Percentiles rank a stretch among this genome's conserved stretches.
These are phyloP conservation scores for Meripilus lineatus DNA, from an alignment of 1,284 basidiomycete genomes.

Conservation along the genomic window DNA sequence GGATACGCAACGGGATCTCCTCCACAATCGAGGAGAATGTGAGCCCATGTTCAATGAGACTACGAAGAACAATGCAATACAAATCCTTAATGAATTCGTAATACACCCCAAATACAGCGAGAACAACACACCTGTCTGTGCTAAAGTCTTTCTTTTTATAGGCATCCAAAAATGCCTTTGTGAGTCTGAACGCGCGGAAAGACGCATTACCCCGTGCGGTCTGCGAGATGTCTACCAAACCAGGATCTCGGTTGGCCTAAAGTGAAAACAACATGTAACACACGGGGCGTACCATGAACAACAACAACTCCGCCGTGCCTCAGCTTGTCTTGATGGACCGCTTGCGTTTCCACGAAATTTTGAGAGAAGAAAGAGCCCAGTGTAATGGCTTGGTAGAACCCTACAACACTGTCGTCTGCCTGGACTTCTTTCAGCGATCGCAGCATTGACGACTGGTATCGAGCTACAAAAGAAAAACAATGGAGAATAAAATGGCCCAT, in stretches of 20 bases:
- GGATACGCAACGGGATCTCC: conserved; percentile 86
- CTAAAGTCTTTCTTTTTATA: conserved; percentile 88
- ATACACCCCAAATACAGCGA: conserved; percentile 2
- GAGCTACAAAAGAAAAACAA: conserved; percentile 39
- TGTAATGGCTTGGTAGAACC: conserved; percentile 92
- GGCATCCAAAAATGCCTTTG: conserved; percentile 80
- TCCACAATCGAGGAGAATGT: conserved; percentile 89
- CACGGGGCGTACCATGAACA: conserved; percentile 69
- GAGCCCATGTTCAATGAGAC: conserved; percentile 81
- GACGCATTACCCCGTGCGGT: conserved; percentile 83
- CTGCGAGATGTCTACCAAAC: conserved; percentile 56
- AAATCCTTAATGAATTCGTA: conserved; percentile 7
- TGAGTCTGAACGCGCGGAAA: conserved; percentile 89
- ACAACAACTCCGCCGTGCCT: conserved; percentile 86
- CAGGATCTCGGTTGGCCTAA: conserved; percentile 2
- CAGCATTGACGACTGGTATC: conserved; percentile 85
- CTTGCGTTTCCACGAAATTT: conserved; percentile 85
- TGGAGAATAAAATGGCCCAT: not conserved
- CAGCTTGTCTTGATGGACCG: conserved; percentile 74
- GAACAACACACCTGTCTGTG: conserved; percentile 59
- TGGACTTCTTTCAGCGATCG: conserved; percentile 88
- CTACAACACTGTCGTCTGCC: conserved; percentile 92
- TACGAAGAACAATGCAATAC: too few relatives aligned
- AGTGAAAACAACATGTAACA: conserved; percentile 3
- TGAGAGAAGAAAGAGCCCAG: conserved; percentile 92